phyloP scores from a whole-genome alignment of 371 early-diverging fungal genomes.

The Sporodiniella umbellata region DNA sequence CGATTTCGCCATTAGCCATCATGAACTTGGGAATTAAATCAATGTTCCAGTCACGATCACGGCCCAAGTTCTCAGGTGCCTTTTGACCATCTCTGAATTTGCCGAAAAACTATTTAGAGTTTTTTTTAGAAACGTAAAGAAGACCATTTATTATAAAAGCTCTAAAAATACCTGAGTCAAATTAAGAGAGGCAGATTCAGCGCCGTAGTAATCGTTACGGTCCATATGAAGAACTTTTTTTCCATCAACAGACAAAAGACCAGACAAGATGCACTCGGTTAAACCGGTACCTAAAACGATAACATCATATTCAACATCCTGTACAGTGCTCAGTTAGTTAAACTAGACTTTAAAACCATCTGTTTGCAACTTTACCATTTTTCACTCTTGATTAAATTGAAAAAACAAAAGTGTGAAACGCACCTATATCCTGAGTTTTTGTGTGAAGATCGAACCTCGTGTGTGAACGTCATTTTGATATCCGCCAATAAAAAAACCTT shows the following conservation, averaged over 20 bases:
- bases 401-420: no score
- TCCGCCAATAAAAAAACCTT: no score
- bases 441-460: no score
- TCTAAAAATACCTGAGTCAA: conserved; percentile 92
- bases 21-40: conserved; percentile 99
- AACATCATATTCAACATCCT: conserved; percentile 93
- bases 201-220: conserved; percentile 98
- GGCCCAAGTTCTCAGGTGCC: conserved; percentile 69
- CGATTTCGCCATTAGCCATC: conserved; percentile 95
- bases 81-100: conserved; percentile 79
- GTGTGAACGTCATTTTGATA: no score
- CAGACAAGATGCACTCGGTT: conserved; percentile 98
- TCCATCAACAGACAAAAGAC: conserved; percentile 95
- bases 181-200: conserved; percentile 91
- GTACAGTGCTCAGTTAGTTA: neutral
- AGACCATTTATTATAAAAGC: conserved; percentile 88
- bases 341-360: no score
- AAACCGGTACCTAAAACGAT: conserved; percentile 99
- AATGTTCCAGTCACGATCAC: conserved; percentile 95
- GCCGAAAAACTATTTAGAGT: conserved; percentile 79
- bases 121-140: no score
- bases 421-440: no score
- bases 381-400: no score
- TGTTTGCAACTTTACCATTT: no score
- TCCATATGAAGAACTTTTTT: conserved; percentile 97